Conservation (phyloP, 768 basidiomycete genomes). For the Termitomyces sp. region DNA sequence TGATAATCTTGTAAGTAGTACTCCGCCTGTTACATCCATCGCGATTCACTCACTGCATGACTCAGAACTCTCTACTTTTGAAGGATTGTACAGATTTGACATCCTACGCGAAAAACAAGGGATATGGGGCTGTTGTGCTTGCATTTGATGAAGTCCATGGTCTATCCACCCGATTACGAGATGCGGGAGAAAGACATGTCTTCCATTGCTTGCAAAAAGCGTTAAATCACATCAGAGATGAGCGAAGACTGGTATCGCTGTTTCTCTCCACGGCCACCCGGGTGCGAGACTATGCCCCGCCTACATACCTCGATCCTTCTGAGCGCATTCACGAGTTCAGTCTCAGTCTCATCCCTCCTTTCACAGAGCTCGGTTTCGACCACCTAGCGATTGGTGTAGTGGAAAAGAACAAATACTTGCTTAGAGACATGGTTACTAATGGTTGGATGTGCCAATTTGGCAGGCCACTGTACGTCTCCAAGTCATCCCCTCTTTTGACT, state of each 20-base stretch:
- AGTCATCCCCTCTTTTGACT: no score
- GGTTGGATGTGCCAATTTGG: background rate
- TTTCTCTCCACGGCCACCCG: background rate
- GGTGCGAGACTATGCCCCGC: background rate
- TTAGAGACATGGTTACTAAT: background rate
- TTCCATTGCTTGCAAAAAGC: background rate
- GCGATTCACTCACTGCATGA: background rate
- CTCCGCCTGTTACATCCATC: background rate
- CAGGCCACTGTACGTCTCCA: no score
- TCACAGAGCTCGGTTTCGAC: background rate
- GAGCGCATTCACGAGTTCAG: accelerated
- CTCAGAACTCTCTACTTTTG: background rate
- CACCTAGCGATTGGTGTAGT: background rate
- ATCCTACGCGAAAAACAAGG: background rate
- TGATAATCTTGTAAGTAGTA: background rate
- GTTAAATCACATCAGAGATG: background rate
- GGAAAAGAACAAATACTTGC: background rate
- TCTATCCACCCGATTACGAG: background rate
- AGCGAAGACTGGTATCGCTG: background rate
- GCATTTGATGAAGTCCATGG: background rate
- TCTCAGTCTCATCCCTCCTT: background rate
- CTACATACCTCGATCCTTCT: background rate
- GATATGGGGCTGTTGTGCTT: background rate
- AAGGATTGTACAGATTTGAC: background rate
- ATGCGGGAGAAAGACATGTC: background rate